Conservation (phyloP, 139 green algal genomes). For the Chlamydomonas eustigma region DNA sequence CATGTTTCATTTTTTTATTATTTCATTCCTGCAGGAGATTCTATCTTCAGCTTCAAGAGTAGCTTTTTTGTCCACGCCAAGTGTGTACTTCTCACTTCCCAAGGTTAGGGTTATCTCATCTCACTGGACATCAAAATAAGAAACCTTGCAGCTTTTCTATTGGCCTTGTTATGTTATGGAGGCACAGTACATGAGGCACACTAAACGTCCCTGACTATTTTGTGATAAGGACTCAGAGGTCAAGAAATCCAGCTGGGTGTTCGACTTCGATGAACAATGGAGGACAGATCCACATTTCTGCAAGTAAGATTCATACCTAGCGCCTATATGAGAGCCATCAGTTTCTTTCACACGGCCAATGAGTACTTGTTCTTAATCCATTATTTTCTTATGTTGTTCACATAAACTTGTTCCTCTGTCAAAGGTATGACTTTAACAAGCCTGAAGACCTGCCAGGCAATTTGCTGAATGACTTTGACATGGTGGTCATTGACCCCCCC, state of each 20-base stretch:
- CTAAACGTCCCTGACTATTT: too few relatives aligned
- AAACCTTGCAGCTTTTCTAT: too few relatives aligned
- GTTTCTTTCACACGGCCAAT: too few relatives aligned
- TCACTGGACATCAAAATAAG: too few relatives aligned
- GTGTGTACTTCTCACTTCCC: slow-evolving; percentile 18
- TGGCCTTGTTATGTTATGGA: too few relatives aligned
- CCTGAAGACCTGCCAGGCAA: slow-evolving; percentile 44
- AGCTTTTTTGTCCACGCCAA: slow-evolving; percentile 17
- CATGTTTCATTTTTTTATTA: neutral
- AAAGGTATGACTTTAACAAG: slow-evolving; percentile 65
- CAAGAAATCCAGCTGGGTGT: slow-evolving; percentile 33
- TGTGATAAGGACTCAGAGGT: slow-evolving; percentile 38
- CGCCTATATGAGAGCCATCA: too few relatives aligned
- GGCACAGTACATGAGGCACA: too few relatives aligned
- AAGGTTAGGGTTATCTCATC: slow-evolving; percentile 12
- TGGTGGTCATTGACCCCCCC: slow-evolving; percentile 57
- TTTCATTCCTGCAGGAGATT: slow-evolving; percentile 7
- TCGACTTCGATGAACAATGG: slow-evolving; percentile 71
- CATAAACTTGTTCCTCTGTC: too few relatives aligned
- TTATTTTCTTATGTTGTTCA: too few relatives aligned
- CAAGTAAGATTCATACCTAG: too few relatives aligned
- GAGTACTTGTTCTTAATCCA: too few relatives aligned
- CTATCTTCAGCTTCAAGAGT: slow-evolving; percentile 1
- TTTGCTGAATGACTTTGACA: slow-evolving; percentile 61
- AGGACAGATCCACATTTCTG: slow-evolving; percentile 49